Base-by-base conservation (phyloP, 345 rosid species). In the Physaria fendleri region DNA sequence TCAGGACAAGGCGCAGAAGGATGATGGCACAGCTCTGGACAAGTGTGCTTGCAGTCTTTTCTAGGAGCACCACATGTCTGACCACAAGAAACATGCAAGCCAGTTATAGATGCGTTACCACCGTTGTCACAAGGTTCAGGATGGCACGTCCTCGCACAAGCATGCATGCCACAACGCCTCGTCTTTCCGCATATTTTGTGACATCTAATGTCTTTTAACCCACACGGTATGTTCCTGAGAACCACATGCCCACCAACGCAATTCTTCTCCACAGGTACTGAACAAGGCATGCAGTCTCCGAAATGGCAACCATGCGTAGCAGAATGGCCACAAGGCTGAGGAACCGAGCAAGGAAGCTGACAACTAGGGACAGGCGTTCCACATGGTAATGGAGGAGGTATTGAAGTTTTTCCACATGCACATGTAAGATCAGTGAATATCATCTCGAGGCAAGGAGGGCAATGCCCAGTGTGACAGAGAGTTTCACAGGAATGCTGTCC, bases 331-430 rank as follows among this genome's bases (percentile, higher is more conserved):
- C 95, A 84, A 58, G 85, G 78, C 72, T 77, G 93, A 14, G 85
- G 80, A 73, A 81, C 72, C 2, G 79, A 75, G 61, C 95, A 90
- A 11, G 85, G 82, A 16, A 86, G 82, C 69, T 86, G 92, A 60
- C 95, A 90, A 7, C 82, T 74, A 55, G 93, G 97, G 0, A 71
- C 71, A 57, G 84, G 84, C 2, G 95, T 87, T 21, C 95, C 97
- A 42, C 97, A 86, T 10, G 95, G 92, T 74, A 84, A 65, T 34
- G 97, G 97, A 58, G 97, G 97, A 71, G 95, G 88, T 49, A 90
- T 82, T 16, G 86, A 81, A 40, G 86, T 86, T 75, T 72, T 77
- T 39, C 97, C 85, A 66, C 92, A 90, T 3, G 97, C 92, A 77
- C 95, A 90, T 11, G 80, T 78, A 71, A 86, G 65, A 81, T 90